phyloP scores from a whole-genome alignment of 805 yeast species.

The Barnettozyma californica region DNA sequence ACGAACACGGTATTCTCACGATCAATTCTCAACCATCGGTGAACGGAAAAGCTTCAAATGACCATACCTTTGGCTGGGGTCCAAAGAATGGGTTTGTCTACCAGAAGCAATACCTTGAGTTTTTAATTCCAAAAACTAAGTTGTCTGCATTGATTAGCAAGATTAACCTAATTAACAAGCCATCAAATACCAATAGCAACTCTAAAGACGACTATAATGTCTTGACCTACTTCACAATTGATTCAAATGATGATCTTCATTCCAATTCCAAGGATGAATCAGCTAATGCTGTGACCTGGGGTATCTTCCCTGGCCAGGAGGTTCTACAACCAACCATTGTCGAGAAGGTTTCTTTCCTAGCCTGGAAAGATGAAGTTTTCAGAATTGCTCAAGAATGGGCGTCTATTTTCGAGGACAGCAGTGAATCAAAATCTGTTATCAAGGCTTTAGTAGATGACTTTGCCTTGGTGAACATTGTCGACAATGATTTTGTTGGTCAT shows the following conservation, averaged over 20 bases:
- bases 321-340: slow-evolving; percentile 94
- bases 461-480: slow-evolving; percentile 82
- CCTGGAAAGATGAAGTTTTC: slow-evolving; percentile 96
- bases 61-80: slow-evolving; percentile 87
- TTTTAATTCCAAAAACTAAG: slow-evolving; percentile 58
- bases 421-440: slow-evolving; percentile 32
- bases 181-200: slow-evolving; percentile 18
- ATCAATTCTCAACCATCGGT: slow-evolving; percentile 93
- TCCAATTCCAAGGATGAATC: slow-evolving; percentile 67
- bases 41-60: slow-evolving; percentile 69
- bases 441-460: slow-evolving; percentile 48
- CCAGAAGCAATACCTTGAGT: slow-evolving; percentile 90
- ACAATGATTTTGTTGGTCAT: slow-evolving; percentile 69
- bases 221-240: slow-evolving; percentile 76
- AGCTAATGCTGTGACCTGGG: slow-evolving; percentile 97
- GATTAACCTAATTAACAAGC: slow-evolving; percentile 42
- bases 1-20: slow-evolving; percentile 65
- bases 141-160: slow-evolving; percentile 33
- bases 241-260: slow-evolving; percentile 45
- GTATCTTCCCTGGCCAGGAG: slow-evolving; percentile 94
- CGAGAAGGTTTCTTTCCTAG: slow-evolving; percentile 84
- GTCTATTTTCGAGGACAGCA: slow-evolving; percentile 38
- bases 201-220: slow-evolving; percentile 36
- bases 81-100: slow-evolving; percentile 89
- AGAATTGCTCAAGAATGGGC: slow-evolving; percentile 81